Conservation (phyloP, 495 filamentous ascomycete species). For the Chaetomium tenue region DNA sequence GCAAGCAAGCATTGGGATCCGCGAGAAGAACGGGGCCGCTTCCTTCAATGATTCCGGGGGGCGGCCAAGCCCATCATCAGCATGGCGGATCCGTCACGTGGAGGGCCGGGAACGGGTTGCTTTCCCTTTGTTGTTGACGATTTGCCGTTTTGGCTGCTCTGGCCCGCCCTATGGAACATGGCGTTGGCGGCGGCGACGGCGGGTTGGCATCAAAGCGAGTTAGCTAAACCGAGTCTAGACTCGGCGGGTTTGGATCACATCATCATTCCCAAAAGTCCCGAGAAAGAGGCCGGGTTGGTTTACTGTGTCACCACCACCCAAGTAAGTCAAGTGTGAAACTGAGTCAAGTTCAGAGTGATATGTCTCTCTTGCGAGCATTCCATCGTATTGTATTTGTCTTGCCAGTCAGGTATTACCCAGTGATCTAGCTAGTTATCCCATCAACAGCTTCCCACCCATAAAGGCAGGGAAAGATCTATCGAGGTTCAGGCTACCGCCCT, state of each 20-base stretch:
- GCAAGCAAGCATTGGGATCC: no score
- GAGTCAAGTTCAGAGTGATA: no score
- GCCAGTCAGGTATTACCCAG: not conserved
- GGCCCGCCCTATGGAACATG: not conserved
- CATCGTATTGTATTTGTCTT: not conserved
- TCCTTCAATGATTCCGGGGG: not conserved
- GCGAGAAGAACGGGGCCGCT: no score
- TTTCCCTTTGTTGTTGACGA: not conserved
- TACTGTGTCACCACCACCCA: no score
- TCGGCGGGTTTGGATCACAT: not conserved
- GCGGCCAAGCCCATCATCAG: not conserved
- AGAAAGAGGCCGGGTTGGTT: no score
- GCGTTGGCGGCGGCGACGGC: not conserved
- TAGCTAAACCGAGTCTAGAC: not conserved
- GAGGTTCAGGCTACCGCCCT: not conserved
- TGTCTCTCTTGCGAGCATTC: no score
- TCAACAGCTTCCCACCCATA: not conserved
- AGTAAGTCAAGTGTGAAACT: no score
- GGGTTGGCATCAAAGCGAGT: not conserved
- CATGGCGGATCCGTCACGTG: slow-evolving; percentile 3
- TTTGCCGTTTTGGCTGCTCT: not conserved
- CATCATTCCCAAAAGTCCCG: not conserved
- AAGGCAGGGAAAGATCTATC: not conserved
- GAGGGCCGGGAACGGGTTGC: not conserved
- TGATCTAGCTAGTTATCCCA: not conserved